Conservation (phyloP, 2,329 filamentous ascomycete genomes). For the Aspergillus caelatus region DNA sequence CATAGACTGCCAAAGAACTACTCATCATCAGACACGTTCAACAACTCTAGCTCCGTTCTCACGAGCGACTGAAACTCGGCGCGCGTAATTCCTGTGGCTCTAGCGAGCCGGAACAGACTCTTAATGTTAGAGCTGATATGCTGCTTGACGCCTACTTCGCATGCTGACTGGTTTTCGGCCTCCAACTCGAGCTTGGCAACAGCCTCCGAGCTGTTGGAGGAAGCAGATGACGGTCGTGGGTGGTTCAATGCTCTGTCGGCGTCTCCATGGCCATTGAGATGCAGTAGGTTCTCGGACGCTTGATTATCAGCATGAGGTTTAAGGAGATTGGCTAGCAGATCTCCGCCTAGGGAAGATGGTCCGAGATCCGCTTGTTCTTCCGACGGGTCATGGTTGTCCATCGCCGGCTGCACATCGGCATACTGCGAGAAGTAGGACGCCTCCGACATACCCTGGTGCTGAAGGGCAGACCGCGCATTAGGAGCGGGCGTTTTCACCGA, state of each 20-base stretch:
- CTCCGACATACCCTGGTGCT: conserved; percentile 49
- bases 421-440: conserved; percentile 65
- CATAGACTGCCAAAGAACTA: conserved; percentile 8
- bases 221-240: conserved; percentile 47
- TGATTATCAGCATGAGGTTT: conserved; percentile 40
- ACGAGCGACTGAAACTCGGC: conserved; percentile 63
- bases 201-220: conserved; percentile 49
- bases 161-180: conserved; percentile 55
- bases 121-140: conserved; percentile 67
- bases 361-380: conserved; percentile 53
- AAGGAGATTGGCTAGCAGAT: conserved; percentile 48
- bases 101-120: conserved; percentile 64
- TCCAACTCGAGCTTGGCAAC: conserved; percentile 59
- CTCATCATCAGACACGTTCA: conserved; percentile 57
- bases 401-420: conserved; percentile 64
- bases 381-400: conserved; percentile 65
- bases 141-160: conserved; percentile 63
- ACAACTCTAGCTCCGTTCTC: conserved; percentile 60
- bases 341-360: conserved; percentile 58
- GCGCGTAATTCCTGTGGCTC: conserved; percentile 59
- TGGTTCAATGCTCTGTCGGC: conserved; percentile 40
- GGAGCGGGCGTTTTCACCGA: conserved; percentile 41
- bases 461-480: conserved; percentile 24
- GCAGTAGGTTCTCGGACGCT: conserved; percentile 22
- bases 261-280: conserved; percentile 27